These are phyloP conservation scores for Pseudotsuga menziesii DNA, from an alignment of 75 land plant species.

Conservation along the genomic window DNA sequence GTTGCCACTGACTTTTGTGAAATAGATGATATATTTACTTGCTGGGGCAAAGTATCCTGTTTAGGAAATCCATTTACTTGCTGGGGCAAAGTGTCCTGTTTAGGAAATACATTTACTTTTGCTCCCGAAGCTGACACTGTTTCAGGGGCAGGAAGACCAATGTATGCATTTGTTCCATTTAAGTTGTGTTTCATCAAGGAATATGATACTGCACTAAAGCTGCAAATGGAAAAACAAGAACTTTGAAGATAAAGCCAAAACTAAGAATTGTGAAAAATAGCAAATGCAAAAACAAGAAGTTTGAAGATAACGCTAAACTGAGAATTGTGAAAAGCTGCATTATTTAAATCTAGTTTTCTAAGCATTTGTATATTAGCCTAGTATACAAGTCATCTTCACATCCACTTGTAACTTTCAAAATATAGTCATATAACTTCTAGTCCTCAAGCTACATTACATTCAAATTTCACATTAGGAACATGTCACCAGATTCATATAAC, in stretches of 20 bases:
- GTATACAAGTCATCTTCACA: background rate
- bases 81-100: background rate
- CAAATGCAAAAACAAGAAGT: too few species aligned
- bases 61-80: background rate
- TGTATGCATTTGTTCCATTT: constrained; percentile 21
- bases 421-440: background rate
- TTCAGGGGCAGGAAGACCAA: constrained; percentile 12
- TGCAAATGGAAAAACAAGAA: constrained; percentile 13
- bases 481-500: background rate
- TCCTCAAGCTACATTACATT: background rate
- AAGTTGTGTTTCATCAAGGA: constrained; percentile 40
- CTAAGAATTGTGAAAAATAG: too few species aligned
- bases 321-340: too few species aligned
- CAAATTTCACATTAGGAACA: background rate
- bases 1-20: constrained; percentile 18
- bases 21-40: background rate
- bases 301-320: too few species aligned
- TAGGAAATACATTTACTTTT: constrained; percentile 7
- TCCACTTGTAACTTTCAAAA: background rate
- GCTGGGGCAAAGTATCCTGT: too few species aligned
- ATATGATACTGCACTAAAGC: constrained; percentile 60
- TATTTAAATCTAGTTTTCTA: background rate
- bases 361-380: background rate
- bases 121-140: background rate
- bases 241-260: background rate